phyloP scores from a whole-genome alignment of 2,329 filamentous ascomycete genomes.

The Blastomyces parvus region DNA sequence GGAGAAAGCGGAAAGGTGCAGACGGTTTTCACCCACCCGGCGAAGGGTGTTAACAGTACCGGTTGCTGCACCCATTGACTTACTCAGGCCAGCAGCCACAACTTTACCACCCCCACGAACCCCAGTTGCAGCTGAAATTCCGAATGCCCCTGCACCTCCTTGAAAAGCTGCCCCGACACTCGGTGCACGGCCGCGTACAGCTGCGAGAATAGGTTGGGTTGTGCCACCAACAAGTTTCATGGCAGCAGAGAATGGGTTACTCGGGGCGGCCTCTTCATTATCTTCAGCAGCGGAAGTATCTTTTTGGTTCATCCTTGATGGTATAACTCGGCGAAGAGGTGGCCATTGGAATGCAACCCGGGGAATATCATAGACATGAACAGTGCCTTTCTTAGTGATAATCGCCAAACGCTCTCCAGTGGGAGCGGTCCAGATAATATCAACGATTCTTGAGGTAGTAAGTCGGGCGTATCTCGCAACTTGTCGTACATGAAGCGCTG shows the following conservation, averaged over 20 bases:
- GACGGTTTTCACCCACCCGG: slow-evolving; percentile 40
- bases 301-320: slow-evolving; percentile 29
- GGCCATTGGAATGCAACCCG: slow-evolving; percentile 79
- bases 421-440: slow-evolving; percentile 77
- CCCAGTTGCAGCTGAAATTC: slow-evolving; percentile 38
- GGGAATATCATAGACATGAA: slow-evolving; percentile 84
- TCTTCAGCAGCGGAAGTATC: slow-evolving; percentile 40
- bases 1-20: slow-evolving; percentile 36
- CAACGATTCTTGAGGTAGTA: slow-evolving; percentile 82
- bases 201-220: slow-evolving; percentile 55
- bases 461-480: slow-evolving; percentile 82
- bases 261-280: slow-evolving; percentile 33
- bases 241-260: slow-evolving; percentile 54
- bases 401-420: slow-evolving; percentile 76
- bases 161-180: slow-evolving; percentile 38
- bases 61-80: slow-evolving; percentile 41
- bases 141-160: slow-evolving; percentile 33
- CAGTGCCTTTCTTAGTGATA: slow-evolving; percentile 87
- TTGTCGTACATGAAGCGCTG: slow-evolving; percentile 54
- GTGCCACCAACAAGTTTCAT: slow-evolving; percentile 57
- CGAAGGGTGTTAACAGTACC: slow-evolving; percentile 41
- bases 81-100: slow-evolving; percentile 42
- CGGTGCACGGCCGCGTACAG: slow-evolving; percentile 48
- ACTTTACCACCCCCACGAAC: slow-evolving; percentile 38
- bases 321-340: slow-evolving; percentile 46